Base-by-base conservation (phyloP, 2,329 filamentous ascomycete genomes). In the Colletotrichum tanaceti region DNA sequence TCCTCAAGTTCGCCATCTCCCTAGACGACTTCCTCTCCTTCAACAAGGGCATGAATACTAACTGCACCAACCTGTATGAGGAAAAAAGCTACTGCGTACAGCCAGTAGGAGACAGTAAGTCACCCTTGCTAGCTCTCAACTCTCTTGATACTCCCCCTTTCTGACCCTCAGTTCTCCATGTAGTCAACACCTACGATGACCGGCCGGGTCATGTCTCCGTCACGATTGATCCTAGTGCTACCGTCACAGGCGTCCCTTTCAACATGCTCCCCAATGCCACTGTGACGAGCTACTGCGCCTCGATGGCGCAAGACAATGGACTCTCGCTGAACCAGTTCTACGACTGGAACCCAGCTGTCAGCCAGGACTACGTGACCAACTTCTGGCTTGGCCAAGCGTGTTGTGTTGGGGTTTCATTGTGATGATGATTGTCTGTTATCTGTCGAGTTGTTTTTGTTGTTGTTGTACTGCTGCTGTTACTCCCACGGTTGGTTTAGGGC, bases 11-110 rank as follows among this genome's bases (percentile, higher is more conserved):
- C 35, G 68, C 70, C 18, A 77, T 80, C 43, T 72, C 75, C 1
- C 70, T 79, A 0, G 46, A 57, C 16, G 77, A 80, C 70, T 80
- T 80, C 58, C 32, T 71, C 3, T 76, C 79, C 63, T 71, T 80
- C 5, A 80, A 80, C 70, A 70, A 77, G 0, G 71, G 46, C 3
- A 65, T 81, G 39, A 75, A 79, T 55, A 22, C 49, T 1, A 75
- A 78, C 58, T 80, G 77, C 69, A 78, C 76, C 13, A 80, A 80
- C 57, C 71, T 80, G 13, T 75, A 62, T 6, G 73, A 73, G 1
- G 58, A 73, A 0, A 72, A 74, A 32, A 71, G 65, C 44, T 81
- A 81, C 71, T 81, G 78, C 67, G 72, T 81, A 11, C 60, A 73
- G 54, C 57, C 79, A 0, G 76, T 78, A 0, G 76, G 76, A n/a